These are phyloP conservation scores for Exserohilum turcica DNA, from an alignment of 2,329 filamentous ascomycete genomes.

Conservation along the genomic window DNA sequence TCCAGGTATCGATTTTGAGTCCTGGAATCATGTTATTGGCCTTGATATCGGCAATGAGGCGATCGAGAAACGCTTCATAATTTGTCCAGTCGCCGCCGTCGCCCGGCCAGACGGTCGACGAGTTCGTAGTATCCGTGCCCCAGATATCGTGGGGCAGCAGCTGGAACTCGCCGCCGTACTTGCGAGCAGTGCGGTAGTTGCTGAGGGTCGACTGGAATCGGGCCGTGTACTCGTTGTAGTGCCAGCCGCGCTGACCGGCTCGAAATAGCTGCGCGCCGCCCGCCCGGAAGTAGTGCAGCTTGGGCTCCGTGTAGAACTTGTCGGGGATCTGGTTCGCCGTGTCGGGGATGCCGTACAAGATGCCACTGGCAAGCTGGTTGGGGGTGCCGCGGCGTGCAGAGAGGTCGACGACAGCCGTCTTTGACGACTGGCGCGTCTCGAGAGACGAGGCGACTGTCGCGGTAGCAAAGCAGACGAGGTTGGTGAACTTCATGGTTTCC, in stretches of 20 bases:
- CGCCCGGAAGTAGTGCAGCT: slow-evolving; percentile 49
- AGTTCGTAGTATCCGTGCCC: slow-evolving; percentile 53
- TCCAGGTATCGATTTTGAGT: slow-evolving; percentile 59
- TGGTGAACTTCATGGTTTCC: too few relatives aligned
- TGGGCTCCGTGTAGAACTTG: slow-evolving; percentile 45
- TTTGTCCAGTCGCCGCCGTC: slow-evolving; percentile 57
- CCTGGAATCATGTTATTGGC: slow-evolving; percentile 45
- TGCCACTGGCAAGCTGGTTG: slow-evolving; percentile 48
- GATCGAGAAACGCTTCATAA: slow-evolving; percentile 52
- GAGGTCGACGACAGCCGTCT: slow-evolving; percentile 15
- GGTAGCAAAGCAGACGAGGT: too few relatives aligned
- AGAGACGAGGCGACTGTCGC: too few relatives aligned
- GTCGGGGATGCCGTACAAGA: slow-evolving; percentile 53
- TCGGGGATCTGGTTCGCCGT: slow-evolving; percentile 41
- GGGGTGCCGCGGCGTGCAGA: slow-evolving; percentile 32
- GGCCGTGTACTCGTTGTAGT: slow-evolving; percentile 34
- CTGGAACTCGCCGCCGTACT: slow-evolving; percentile 53
- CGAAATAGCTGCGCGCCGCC: slow-evolving; percentile 51
- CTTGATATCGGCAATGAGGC: slow-evolving; percentile 47
- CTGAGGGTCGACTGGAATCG: slow-evolving; percentile 53
- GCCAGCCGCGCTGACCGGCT: slow-evolving; percentile 49
- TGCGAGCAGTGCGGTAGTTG: slow-evolving; percentile 54
- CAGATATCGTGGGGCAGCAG: slow-evolving; percentile 56
- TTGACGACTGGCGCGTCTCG: too few relatives aligned
- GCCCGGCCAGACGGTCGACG: slow-evolving; percentile 53